Percentiles rank a stretch among this genome's conserved stretches.
These are phyloP conservation scores for Bruguiera gymnorhiza DNA, from an alignment of 345 rosid genomes.

Conservation along the genomic window DNA sequence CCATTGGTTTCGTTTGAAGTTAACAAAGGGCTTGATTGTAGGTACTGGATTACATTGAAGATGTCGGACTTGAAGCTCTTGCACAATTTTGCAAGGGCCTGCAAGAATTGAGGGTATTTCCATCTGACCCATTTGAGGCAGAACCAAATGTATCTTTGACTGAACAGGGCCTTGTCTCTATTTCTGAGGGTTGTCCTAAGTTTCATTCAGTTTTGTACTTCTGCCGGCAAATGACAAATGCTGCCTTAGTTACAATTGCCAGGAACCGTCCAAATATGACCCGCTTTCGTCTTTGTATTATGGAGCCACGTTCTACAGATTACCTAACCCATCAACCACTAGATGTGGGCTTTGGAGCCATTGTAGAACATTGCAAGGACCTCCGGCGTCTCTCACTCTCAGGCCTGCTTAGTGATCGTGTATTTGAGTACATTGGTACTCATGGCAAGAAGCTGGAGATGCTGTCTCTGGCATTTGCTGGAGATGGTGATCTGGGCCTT, in stretches of 20 bases:
- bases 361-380: slow-evolving; percentile 77
- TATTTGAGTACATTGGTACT: slow-evolving; percentile 75
- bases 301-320: slow-evolving; percentile 74
- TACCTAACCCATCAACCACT: slow-evolving; percentile 72
- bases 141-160: slow-evolving; percentile 66
- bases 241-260: slow-evolving; percentile 70
- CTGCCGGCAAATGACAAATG: slow-evolving; percentile 77
- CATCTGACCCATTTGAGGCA: slow-evolving; percentile 67
- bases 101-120: slow-evolving; percentile 85
- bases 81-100: slow-evolving; percentile 76
- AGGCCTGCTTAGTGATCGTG: slow-evolving; percentile 82
- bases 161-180: slow-evolving; percentile 74
- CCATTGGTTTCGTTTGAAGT: slow-evolving; percentile 4
- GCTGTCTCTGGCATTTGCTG: slow-evolving; percentile 96
- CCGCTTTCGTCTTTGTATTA: slow-evolving; percentile 88
- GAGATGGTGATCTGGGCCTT: slow-evolving; percentile 89
- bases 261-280: slow-evolving; percentile 64
- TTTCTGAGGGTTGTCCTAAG: slow-evolving; percentile 80
- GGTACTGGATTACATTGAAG: slow-evolving; percentile 93
- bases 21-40: slow-evolving; percentile 29
- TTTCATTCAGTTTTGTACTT: slow-evolving; percentile 82
- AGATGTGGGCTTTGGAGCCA: slow-evolving; percentile 89
- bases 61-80: slow-evolving; percentile 71
- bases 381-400: slow-evolving; percentile 82
- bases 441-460: slow-evolving; percentile 77